A percentile compares a stretch with the other conserved stretches of the same genome.
phyloP scores from a whole-genome alignment of 1,139 yeast genomes.

The Kluyveromyces sp. region DNA sequence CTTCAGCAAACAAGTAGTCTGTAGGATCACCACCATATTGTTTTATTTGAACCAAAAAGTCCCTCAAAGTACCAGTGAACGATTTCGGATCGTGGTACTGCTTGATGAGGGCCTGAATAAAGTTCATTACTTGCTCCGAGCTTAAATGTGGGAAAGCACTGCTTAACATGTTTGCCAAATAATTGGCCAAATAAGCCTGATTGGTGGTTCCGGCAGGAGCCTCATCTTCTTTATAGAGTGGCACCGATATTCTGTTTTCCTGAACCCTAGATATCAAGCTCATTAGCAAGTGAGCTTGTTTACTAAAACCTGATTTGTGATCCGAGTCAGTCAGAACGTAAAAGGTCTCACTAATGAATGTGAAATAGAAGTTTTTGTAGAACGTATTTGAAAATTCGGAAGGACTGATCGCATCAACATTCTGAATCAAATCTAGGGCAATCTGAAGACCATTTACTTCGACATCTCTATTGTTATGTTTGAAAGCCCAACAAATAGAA shows the following conservation, averaged over 20 bases:
- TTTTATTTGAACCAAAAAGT: slow-evolving; percentile 92
- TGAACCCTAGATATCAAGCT: slow-evolving; percentile 80
- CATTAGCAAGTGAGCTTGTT: slow-evolving; percentile 79
- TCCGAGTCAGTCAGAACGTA: slow-evolving; percentile 94
- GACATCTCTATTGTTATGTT: slow-evolving; percentile 92
- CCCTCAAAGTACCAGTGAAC: slow-evolving; percentile 84
- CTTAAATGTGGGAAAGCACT: slow-evolving; percentile 90
- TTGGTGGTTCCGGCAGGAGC: slow-evolving; percentile 85
- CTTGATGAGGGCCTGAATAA: slow-evolving; percentile 67
- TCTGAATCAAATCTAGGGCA: slow-evolving; percentile 72
- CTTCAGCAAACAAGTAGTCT: slow-evolving; percentile 92
- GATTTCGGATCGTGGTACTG: slow-evolving; percentile 67
- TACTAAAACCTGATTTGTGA: slow-evolving; percentile 91
- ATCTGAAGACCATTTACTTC: slow-evolving; percentile 83
- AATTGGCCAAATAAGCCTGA: slow-evolving; percentile 70
- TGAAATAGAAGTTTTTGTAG: slow-evolving; percentile 81
- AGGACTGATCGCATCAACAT: slow-evolving; percentile 72
- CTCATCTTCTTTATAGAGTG: slow-evolving; percentile 67
- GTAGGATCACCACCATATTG: slow-evolving; percentile 91
- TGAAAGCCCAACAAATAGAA: slow-evolving; percentile 96
- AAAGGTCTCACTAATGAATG: slow-evolving; percentile 85
- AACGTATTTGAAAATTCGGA: slow-evolving; percentile 79
- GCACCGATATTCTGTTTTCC: slow-evolving; percentile 62
- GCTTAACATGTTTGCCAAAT: slow-evolving; percentile 71
- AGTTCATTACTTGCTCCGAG: slow-evolving; percentile 71